These are phyloP conservation scores for Incumbomyces delicatus DNA, from an alignment of 2,329 filamentous ascomycete species.

Conservation along the genomic window DNA sequence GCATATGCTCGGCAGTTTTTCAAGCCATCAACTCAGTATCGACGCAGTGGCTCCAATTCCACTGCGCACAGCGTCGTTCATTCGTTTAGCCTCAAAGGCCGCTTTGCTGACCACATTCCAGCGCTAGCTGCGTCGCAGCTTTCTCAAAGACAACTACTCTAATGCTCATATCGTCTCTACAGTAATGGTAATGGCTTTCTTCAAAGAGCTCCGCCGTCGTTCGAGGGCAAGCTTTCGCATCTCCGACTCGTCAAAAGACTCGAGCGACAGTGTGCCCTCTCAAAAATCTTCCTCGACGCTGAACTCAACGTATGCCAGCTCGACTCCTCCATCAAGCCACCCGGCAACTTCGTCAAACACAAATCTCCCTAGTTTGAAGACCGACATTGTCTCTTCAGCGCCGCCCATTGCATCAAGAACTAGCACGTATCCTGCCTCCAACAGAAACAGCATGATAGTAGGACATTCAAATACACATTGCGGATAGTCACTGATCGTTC, in stretches of 20 bases:
- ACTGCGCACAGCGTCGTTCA: no score
- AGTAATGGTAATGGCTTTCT: conserved; percentile 45
- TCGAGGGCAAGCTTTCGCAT: conserved; percentile 66
- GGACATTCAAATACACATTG: conserved; percentile 10
- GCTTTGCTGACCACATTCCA: no score
- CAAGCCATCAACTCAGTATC: no score
- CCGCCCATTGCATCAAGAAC: conserved; percentile 40
- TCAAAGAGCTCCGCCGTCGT: conserved; percentile 66
- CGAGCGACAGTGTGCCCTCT: conserved; percentile 50
- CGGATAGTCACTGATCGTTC: not conserved
- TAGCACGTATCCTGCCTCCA: conserved; percentile 30
- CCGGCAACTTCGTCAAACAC: conserved; percentile 57
- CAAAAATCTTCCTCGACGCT: conserved; percentile 55
- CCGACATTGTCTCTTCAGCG: conserved; percentile 39
- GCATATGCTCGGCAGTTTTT: no score
- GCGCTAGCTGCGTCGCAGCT: not conserved
- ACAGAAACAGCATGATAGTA: conserved; percentile 36
- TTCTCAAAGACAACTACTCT: not conserved
- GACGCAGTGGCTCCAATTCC: no score
- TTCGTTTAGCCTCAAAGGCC: no score
- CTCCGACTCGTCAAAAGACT: conserved; percentile 53
- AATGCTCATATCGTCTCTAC: not conserved
- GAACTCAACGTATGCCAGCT: conserved; percentile 52
- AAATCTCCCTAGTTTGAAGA: conserved; percentile 41
- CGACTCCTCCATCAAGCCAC: conserved; percentile 65